These are phyloP conservation scores for Didymella pomorum DNA, from an alignment of 2,329 filamentous ascomycete genomes.

Conservation along the genomic window DNA sequence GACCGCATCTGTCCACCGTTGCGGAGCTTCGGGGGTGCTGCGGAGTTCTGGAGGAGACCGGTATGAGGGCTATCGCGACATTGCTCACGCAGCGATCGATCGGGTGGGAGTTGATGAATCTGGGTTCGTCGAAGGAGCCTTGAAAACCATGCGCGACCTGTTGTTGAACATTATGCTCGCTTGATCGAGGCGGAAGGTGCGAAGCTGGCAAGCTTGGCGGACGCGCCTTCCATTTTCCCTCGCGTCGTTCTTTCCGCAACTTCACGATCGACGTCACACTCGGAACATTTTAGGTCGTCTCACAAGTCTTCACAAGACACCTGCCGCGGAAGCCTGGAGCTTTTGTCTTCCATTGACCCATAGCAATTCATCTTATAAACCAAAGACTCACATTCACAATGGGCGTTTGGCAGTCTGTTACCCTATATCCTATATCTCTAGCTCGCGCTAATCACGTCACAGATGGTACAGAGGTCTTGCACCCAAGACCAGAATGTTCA, in stretches of 20 bases:
- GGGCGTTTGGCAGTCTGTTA: slow-evolving; percentile 50
- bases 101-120: background rate
- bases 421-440: background rate
- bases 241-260: background rate
- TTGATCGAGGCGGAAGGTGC: slow-evolving; percentile 12
- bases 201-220: slow-evolving; percentile 17
- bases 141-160: background rate
- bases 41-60: slow-evolving; percentile 6
- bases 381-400: slow-evolving; percentile 29
- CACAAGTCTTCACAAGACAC: background rate
- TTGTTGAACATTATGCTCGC: slow-evolving; percentile 12
- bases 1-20: slow-evolving; percentile 36
- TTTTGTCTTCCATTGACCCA: background rate
- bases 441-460: slow-evolving; percentile 9
- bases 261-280: slow-evolving; percentile 2
- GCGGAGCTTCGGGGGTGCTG: slow-evolving; percentile 29
- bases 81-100: background rate
- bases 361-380: background rate
- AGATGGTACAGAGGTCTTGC: slow-evolving; percentile 72
- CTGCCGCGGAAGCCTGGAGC: too few species aligned
- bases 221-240: slow-evolving; percentile 10
- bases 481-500: slow-evolving; percentile 71
- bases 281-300: background rate
- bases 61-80: slow-evolving; percentile 7
- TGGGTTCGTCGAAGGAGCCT: background rate